These are phyloP conservation scores for Spinellus fusiger DNA, from an alignment of 192 early-diverging fungal genomes.

Conservation along the genomic window DNA sequence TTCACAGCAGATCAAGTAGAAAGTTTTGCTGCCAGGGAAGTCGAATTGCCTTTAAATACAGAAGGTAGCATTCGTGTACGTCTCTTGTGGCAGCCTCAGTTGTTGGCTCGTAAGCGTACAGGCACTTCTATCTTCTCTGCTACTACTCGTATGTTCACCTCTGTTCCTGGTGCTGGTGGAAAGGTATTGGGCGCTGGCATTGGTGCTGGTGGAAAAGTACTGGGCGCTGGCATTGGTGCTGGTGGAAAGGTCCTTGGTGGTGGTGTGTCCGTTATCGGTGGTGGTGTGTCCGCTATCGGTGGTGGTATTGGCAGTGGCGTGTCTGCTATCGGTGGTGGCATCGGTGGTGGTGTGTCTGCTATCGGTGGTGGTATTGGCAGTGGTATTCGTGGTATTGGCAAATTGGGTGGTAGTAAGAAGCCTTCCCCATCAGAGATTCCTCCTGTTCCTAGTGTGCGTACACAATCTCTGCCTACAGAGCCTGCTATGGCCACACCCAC, in stretches of 20 bases:
- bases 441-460: slow-evolving; percentile 1
- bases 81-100: slow-evolving; percentile 54
- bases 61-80: slow-evolving; percentile 30
- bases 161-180: slow-evolving; percentile 47
- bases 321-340: slow-evolving; percentile 39
- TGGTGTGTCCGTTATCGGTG: slow-evolving; percentile 30
- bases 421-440: slow-evolving; percentile 31
- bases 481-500: not conserved
- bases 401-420: slow-evolving; percentile 29
- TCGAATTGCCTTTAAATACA: slow-evolving; percentile 4
- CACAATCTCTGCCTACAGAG: not conserved
- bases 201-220: slow-evolving; percentile 45
- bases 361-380: too few relatives aligned
- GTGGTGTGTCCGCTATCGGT: slow-evolving; percentile 48
- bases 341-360: slow-evolving; percentile 35
- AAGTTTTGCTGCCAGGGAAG: slow-evolving; percentile 18
- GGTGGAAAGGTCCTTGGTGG: slow-evolving; percentile 30
- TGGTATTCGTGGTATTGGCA: slow-evolving; percentile 16
- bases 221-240: slow-evolving; percentile 39
- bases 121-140: slow-evolving; percentile 21
- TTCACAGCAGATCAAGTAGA: slow-evolving; percentile 31
- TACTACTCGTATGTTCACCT: slow-evolving; percentile 45
- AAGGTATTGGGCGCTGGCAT: slow-evolving; percentile 54
- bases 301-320: slow-evolving; percentile 52
- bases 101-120: slow-evolving; percentile 30